Conservation (phyloP, 2,329 filamentous ascomycete genomes). For the Colletotrichum neosansevieriae region DNA sequence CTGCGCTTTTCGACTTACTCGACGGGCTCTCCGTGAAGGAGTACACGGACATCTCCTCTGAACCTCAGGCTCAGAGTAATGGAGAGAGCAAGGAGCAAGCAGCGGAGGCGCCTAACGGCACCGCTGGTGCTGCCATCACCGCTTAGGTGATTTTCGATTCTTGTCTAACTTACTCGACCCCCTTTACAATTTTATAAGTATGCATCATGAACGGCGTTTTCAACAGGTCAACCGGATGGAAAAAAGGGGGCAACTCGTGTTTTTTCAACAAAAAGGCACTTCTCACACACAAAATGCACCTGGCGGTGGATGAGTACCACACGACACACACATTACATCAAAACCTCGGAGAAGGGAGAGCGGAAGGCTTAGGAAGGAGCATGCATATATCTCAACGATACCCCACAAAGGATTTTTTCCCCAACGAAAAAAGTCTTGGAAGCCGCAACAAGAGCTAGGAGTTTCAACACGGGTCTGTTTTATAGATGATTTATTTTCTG, state of each 20-base stretch:
- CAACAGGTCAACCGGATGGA: constrained; percentile 40
- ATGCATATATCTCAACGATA: constrained; percentile 58
- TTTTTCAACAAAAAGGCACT: constrained; percentile 48
- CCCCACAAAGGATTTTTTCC: constrained; percentile 46
- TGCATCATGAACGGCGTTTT: constrained; percentile 42
- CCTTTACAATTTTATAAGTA: constrained; percentile 43
- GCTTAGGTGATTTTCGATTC: constrained; percentile 40
- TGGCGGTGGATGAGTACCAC: neutral
- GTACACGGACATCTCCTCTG: constrained; percentile 62
- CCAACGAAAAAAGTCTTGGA: constrained; percentile 31
- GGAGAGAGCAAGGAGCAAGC: constrained; percentile 36
- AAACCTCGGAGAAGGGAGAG: constrained; percentile 42
- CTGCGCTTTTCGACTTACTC: constrained; percentile 88
- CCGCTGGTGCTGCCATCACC: constrained; percentile 35
- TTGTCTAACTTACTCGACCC: constrained; percentile 41
- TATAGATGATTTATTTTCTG: constrained; percentile 22
- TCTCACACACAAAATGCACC: constrained; percentile 18
- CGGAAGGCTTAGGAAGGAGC: constrained; percentile 38
- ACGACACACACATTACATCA: constrained; percentile 42
- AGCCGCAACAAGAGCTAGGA: constrained; percentile 32
- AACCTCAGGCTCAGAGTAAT: constrained; percentile 47
- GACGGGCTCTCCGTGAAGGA: constrained; percentile 77
- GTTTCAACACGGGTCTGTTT: constrained; percentile 39
- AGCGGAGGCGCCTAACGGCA: constrained; percentile 39
- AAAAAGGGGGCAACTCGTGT: constrained; percentile 39